Percentiles rank a stretch among this genome's conserved stretches.
Conservation (phyloP, 2,329 filamentous ascomycete genomes). For the Pseudogymnoascus sp. region DNA sequence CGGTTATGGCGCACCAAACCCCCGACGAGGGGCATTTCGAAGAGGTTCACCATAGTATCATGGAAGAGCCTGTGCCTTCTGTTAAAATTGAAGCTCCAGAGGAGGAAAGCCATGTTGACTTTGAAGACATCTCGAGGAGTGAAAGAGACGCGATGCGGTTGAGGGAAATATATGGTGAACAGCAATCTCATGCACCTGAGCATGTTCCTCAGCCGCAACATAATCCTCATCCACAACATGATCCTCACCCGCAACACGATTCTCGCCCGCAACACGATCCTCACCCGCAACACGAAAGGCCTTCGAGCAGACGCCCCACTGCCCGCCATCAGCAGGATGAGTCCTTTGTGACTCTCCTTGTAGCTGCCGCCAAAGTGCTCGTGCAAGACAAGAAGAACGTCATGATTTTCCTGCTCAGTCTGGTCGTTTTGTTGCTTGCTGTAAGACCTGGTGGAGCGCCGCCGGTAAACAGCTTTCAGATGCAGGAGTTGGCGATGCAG, state of each 20-base stretch:
- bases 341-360: constrained; percentile 46
- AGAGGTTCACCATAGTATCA: neutral
- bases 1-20: constrained; percentile 3
- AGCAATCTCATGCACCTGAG: constrained; percentile 25
- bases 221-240: constrained; percentile 24
- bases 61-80: constrained; percentile 11
- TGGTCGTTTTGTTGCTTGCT: constrained; percentile 48
- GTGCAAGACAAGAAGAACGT: constrained; percentile 54
- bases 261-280: neutral
- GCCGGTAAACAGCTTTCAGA: neutral
- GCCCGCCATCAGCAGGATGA: constrained; percentile 26
- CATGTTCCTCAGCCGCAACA: constrained; percentile 31
- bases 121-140: constrained; percentile 37
- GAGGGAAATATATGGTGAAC: constrained; percentile 47
- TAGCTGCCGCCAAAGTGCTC: constrained; percentile 47
- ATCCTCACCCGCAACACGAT: neutral
- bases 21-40: neutral
- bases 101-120: constrained; percentile 44
- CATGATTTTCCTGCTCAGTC: constrained; percentile 46
- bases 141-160: constrained; percentile 43
- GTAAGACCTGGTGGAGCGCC: constrained; percentile 23
- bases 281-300: neutral
- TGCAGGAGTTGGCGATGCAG: neutral
- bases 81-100: constrained; percentile 49
- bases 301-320: neutral